Percentiles rank a stretch among this genome's conserved stretches.
These are phyloP conservation scores for Pyrenopolyporus hunteri DNA, from an alignment of 495 filamentous ascomycete species.

Conservation along the genomic window DNA sequence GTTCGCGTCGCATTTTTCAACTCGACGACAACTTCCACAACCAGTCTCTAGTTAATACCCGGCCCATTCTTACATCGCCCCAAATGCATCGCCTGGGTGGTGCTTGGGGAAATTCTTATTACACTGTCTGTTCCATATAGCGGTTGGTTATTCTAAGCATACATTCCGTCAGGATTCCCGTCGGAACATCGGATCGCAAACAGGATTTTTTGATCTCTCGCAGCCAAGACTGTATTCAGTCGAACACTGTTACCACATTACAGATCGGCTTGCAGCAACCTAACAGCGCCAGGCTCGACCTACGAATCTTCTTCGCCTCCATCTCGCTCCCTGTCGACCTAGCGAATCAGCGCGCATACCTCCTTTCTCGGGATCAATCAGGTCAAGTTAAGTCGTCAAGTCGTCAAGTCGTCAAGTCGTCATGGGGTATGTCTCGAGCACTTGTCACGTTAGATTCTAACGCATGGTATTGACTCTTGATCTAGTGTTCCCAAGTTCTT, in stretches of 20 bases:
- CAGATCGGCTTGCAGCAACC: neutral
- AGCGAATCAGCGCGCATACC: neutral
- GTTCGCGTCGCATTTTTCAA: conserved; percentile 17
- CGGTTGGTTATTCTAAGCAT: neutral
- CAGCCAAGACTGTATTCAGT: neutral
- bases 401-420: conserved; percentile 1
- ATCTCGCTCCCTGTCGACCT: neutral
- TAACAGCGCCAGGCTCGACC: neutral
- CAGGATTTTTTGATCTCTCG: neutral
- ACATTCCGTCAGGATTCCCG: neutral
- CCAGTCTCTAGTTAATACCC: neutral
- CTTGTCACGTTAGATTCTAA: neutral
- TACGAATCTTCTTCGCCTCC: neutral
- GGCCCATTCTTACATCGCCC: conserved; percentile 9
- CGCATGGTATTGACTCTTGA: conserved; percentile 26
- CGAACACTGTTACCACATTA: neutral
- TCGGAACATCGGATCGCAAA: neutral
- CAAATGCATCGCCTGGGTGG: conserved; percentile 21
- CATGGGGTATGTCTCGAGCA: conserved; percentile 32
- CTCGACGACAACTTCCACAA: neutral
- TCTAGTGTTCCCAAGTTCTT: conserved; percentile 95
- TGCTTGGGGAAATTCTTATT: neutral
- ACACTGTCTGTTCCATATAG: conserved; percentile 23
- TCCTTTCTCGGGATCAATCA: neutral
- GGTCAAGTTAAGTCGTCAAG: neutral